Evolutionary conservation across 1,284 basidiomycete species (phyloP).

Genomic region (Ustilago xerochloae): DNA sequence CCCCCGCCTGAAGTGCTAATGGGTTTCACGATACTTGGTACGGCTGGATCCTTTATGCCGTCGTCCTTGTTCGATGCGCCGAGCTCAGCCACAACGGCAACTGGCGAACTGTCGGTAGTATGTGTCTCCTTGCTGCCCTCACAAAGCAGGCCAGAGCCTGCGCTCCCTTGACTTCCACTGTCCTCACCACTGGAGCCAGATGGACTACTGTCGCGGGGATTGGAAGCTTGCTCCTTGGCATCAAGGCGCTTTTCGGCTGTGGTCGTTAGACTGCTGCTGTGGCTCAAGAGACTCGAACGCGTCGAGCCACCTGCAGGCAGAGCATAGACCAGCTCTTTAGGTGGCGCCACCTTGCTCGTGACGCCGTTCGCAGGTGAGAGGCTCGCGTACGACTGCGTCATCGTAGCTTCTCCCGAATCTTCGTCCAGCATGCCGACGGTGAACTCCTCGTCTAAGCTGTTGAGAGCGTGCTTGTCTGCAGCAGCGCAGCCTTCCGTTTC

Average conservation of each 20-base stretch:
- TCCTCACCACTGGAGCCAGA: conserved; percentile 21
- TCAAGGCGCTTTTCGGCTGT: conserved; percentile 13
- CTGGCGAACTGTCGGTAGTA: conserved; percentile 6
- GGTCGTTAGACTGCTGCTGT: conserved; percentile 22
- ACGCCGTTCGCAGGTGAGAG: not conserved
- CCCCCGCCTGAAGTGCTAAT: conserved; percentile 28
- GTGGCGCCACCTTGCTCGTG: not conserved
- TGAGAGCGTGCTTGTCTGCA: not conserved
- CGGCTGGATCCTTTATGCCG: not conserved
- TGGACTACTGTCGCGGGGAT: conserved; percentile 19
- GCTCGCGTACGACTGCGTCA: conserved; percentile 12
- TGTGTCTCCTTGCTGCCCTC: conserved; percentile 42
- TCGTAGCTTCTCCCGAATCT: conserved; percentile 18
- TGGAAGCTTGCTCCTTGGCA: not conserved
- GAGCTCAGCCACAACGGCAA: not conserved
- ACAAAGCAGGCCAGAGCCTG: conserved; percentile 26
- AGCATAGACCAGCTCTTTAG: conserved; percentile 34
- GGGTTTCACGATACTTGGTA: not conserved
- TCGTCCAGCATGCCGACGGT: conserved; percentile 40
- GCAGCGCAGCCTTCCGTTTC: not conserved
- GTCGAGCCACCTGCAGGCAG: conserved; percentile 31
- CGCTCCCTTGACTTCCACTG: conserved; percentile 25
- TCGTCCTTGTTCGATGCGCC: not conserved
- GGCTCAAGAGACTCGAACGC: conserved; percentile 36
- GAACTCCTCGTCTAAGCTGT: conserved; percentile 40